phyloP scores from a whole-genome alignment of 106 monocot genomes.

The Dioscorea zingiberensis region DNA sequence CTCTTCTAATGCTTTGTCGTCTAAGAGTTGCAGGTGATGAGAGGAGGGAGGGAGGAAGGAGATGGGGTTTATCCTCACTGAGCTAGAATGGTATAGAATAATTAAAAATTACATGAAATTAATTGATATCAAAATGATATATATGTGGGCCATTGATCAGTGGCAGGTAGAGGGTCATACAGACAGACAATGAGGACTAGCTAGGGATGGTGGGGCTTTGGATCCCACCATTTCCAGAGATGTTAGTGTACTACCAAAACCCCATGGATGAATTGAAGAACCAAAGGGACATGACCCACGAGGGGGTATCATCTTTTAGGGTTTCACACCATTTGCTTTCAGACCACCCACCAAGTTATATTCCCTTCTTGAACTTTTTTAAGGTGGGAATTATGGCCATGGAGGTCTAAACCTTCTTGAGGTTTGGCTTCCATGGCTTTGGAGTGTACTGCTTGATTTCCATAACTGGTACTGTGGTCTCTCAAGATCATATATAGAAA shows the following conservation, averaged over 20 bases:
- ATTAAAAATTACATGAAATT: neutral
- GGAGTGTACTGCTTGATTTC: no score
- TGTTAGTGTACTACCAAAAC: neutral
- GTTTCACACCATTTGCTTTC: neutral
- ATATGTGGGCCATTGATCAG: neutral
- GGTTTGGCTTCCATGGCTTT: no score
- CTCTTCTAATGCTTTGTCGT: neutral
- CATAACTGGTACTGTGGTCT: no score
- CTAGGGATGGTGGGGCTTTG: neutral
- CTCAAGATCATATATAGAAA: no score
- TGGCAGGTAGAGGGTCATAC: neutral
- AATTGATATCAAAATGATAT: neutral
- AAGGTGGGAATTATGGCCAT: neutral
- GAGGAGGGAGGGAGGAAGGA: neutral
- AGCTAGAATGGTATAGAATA: neutral
- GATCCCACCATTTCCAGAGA: neutral
- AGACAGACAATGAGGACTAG: neutral
- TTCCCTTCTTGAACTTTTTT: neutral
- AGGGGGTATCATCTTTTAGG: neutral
- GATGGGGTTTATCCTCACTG: neutral
- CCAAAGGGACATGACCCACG: neutral
- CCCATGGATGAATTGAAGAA: neutral
- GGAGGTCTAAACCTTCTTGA: neutral
- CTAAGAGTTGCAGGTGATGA: neutral
- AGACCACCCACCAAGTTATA: neutral